phyloP scores from a whole-genome alignment of 2,329 filamentous ascomycete genomes.

The Seiridium unicorne region DNA sequence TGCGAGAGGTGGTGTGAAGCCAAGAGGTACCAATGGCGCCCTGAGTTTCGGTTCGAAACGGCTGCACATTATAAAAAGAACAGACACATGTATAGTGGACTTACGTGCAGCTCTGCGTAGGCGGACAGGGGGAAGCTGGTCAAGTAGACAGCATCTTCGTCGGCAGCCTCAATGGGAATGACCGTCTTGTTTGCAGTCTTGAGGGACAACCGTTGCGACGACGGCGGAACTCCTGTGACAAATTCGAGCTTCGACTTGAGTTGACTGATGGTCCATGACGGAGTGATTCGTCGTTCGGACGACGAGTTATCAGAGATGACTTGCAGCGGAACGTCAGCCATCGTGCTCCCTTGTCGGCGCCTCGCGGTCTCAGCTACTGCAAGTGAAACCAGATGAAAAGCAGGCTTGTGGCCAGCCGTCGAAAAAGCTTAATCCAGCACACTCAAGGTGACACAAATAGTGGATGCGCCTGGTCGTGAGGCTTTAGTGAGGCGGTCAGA shows the following conservation, averaged over 20 bases:
- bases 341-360: conserved; percentile 25
- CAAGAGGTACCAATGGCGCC: neutral
- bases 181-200: conserved; percentile 60
- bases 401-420: neutral
- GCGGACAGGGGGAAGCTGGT: conserved; percentile 65
- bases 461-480: neutral
- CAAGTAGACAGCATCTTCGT: conserved; percentile 70
- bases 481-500: neutral
- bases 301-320: conserved; percentile 74
- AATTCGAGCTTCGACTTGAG: conserved; percentile 88
- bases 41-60: neutral
- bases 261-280: conserved; percentile 83
- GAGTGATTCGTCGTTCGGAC: conserved; percentile 88
- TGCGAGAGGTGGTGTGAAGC: neutral
- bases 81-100: conserved; percentile 34
- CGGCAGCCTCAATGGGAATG: conserved; percentile 64
- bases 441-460: neutral
- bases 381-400: neutral
- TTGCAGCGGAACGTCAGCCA: conserved; percentile 73
- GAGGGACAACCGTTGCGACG: conserved; percentile 72
- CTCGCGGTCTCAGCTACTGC: neutral
- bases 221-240: conserved; percentile 86
- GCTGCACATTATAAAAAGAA: neutral
- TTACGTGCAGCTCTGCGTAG: conserved; percentile 79
- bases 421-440: neutral